Conservation (phyloP, 2,329 filamentous ascomycete species). For the Aspergillus candidus region DNA sequence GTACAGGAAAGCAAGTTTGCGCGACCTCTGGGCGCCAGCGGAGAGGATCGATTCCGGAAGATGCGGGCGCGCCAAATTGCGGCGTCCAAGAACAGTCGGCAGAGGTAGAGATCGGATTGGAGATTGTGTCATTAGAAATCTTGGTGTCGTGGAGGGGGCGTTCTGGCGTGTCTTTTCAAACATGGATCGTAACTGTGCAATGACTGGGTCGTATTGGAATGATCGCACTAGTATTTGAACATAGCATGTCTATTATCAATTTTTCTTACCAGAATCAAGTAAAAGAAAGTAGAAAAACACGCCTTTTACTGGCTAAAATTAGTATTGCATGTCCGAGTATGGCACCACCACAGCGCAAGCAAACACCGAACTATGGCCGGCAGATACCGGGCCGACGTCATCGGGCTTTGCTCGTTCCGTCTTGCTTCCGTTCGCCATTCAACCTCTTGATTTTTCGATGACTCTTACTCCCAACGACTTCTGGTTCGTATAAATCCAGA, state of each 20-base stretch:
- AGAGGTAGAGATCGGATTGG: conserved; percentile 21
- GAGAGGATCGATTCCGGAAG: conserved; percentile 44
- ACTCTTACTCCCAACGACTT: background rate
- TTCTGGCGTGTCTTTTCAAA: background rate
- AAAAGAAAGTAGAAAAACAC: too few relatives aligned
- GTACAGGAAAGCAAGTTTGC: conserved; percentile 42
- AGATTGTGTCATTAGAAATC: background rate
- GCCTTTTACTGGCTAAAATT: too few relatives aligned
- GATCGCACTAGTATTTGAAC: too few relatives aligned
- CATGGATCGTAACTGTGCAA: background rate
- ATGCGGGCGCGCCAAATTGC: conserved; percentile 45
- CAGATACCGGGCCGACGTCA: conserved; percentile 22
- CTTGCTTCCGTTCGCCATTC: conserved; percentile 5
- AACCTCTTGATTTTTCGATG: conserved; percentile 1
- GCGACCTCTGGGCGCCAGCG: conserved; percentile 41
- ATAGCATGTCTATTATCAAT: too few relatives aligned
- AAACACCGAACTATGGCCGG: conserved; percentile 8
- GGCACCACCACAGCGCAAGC: background rate
- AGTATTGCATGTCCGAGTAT: too few relatives aligned
- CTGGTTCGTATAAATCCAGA: background rate
- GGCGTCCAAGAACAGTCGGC: conserved; percentile 32
- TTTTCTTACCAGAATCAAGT: too few relatives aligned
- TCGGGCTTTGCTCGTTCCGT: conserved; percentile 15
- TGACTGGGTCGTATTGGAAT: too few relatives aligned
- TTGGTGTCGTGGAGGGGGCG: conserved; percentile 1